Conservation (phyloP, 2,329 filamentous ascomycete genomes). For the Ceratocystiopsis sp. region DNA sequence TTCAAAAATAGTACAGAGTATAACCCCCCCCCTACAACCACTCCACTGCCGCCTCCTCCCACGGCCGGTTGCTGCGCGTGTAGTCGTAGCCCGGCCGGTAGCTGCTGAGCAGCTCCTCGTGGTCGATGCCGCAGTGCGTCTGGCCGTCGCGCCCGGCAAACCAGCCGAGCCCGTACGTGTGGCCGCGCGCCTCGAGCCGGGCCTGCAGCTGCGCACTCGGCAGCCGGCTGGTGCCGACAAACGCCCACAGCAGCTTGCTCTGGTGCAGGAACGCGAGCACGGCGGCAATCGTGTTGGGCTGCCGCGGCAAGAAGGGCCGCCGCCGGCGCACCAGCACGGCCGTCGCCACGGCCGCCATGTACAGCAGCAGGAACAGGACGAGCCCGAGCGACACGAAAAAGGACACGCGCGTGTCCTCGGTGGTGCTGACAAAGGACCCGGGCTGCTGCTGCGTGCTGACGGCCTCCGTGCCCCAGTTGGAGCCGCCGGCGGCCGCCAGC, state of each 20-base stretch:
- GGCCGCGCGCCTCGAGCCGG: slow-evolving; percentile 30
- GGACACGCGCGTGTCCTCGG: slow-evolving; percentile 41
- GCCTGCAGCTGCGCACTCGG: slow-evolving; percentile 43
- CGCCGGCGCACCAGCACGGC: slow-evolving; percentile 45
- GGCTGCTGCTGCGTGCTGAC: too few species aligned
- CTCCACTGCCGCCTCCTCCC: slow-evolving; percentile 21
- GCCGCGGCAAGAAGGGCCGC: slow-evolving; percentile 56
- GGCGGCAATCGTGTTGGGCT: slow-evolving; percentile 62
- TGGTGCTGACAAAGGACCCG: slow-evolving; percentile 21
- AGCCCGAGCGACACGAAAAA: slow-evolving; percentile 50
- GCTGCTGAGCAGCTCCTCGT: slow-evolving; percentile 49
- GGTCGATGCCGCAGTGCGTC: slow-evolving; percentile 60
- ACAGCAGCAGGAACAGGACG: slow-evolving; percentile 45
- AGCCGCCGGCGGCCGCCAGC: slow-evolving; percentile 34
- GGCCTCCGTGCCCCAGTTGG: too few species aligned
- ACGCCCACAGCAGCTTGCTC: slow-evolving; percentile 62
- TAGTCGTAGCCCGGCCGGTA: slow-evolving; percentile 48
- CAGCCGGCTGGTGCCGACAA: slow-evolving; percentile 51
- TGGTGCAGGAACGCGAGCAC: slow-evolving; percentile 66
- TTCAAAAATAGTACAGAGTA: too few species aligned
- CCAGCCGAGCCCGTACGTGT: slow-evolving; percentile 59
- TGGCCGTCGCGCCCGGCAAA: slow-evolving; percentile 56
- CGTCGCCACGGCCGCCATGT: slow-evolving; percentile 41
- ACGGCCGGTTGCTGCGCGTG: slow-evolving; percentile 32
- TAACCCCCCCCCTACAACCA: slow-evolving; percentile 19